Evolutionary conservation across 2,329 filamentous ascomycete species (phyloP), one percentile per base, ranked within the genome.

Genomic region (Talaromyces atroroseus): DNA sequence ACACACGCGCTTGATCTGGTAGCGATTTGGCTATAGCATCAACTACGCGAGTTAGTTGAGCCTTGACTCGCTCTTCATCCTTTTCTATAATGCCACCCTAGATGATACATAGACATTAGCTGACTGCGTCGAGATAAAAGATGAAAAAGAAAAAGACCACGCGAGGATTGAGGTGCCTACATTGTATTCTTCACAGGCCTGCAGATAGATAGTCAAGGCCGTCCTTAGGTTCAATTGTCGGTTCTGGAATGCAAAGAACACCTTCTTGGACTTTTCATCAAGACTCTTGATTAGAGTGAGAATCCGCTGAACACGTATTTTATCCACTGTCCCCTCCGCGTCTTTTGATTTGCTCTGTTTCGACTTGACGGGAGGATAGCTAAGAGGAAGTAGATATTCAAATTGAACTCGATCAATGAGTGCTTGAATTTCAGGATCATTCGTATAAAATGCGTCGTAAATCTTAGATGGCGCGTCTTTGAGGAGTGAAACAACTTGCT

Each of bases 141-240:
- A 56, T 42, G 49, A 48, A 45, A 20, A 49, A 14, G 14, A 56
- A 24, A 29, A 14, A 49, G 23, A 51, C 26, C 26, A 29, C 26
- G 11, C 23, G 20, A 14, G 3, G 16, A 7, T 5, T 38, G 23
- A 26, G 58, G n/a, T n/a, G n/a, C 73, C 67, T 64, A 75, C 74
- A 65, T 97, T 96, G 73, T 89, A 95, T 14, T 87, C 82, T 68
- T 96, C 92, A 66, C 91, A 96, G n/a, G 86, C 79, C 62, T 88
- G 84, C 49, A 99, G 76, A 63, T 92, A 90, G n/a, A 84, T 79
- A 40, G 84, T 81, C 59, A 96, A 78, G 40, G 88, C 87, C 58
- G 84, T 85, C 29, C 88, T 85, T 64, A 90, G 86, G 49, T 84
- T 82, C 2, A 86, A 82, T 68, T 95, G 92, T 47, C 90, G 85